phyloP scores from a whole-genome alignment of 257 asterid species.

The Solanum chiquidenum region DNA sequence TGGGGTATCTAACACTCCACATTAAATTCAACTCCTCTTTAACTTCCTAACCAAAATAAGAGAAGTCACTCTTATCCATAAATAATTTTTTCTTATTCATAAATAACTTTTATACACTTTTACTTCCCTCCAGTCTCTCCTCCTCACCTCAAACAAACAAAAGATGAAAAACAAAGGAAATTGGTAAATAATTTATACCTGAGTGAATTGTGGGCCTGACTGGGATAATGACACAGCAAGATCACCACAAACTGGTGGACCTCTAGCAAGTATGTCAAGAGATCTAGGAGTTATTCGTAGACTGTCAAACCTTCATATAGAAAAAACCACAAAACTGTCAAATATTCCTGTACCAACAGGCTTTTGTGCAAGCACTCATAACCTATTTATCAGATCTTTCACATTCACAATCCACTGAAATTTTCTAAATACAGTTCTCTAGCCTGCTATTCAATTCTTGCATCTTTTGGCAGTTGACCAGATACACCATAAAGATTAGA shows the following conservation, averaged over 20 bases:
- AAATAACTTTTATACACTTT: background rate
- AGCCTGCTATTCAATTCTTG: background rate
- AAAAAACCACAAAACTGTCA: constrained; percentile 16
- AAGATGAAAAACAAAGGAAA: background rate
- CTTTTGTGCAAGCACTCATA: background rate
- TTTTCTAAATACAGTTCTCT: background rate
- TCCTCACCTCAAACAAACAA: background rate
- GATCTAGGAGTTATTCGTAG: constrained; percentile 96
- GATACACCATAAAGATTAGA: background rate
- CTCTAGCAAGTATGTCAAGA: constrained; percentile 92
- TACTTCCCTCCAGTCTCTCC: background rate
- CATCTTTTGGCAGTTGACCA: background rate
- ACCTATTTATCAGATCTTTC: background rate
- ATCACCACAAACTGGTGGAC: constrained; percentile 98
- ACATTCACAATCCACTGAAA: background rate
- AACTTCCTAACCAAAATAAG: background rate
- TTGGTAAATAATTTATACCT: constrained; percentile 28
- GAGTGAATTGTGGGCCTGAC: constrained; percentile 96
- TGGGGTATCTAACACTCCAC: background rate
- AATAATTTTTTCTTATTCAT: background rate
- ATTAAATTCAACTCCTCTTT: background rate
- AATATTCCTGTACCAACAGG: constrained; percentile 8
- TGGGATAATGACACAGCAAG: constrained; percentile 97
- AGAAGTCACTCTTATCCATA: background rate
- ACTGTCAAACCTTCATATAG: constrained; percentile 85